Base-by-base conservation (phyloP, 305 asterid genomes). In the Fraxinus paxiana region DNA sequence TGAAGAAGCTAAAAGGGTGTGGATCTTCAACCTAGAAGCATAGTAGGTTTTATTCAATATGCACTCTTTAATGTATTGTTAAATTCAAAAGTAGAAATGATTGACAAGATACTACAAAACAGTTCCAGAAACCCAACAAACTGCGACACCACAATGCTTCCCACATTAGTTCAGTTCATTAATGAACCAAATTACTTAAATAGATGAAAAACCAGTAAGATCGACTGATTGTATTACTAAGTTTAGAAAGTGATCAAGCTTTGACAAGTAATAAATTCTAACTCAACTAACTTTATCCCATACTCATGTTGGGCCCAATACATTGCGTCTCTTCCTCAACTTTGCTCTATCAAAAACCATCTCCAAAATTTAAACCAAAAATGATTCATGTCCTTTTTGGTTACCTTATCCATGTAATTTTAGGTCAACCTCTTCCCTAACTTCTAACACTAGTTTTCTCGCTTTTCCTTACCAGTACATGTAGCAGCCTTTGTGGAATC, bases 171-270 rank as follows among this genome's bases (percentile, higher is more conserved):
- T 59, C 67, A 63, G 56, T 48, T 54, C 37, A 24, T 41, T 9
- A 10, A 74, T 15, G 38, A 74, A 75, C 69, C 69, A 80, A 74
- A 28, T 81, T 81, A 75, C 61, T 63, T 33, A 12, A 67, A 9
- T 51, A 81, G 30, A 30, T 37, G 74, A 43, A 15, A 43, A 77
- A 13, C 54, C 1, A 24, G 20, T 37, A 51, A 73, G 74, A 54
- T 2, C 33, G 20, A 69, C 54, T 20, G 71, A 65, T 65, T 82
- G 46, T 63, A 72, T 73, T 34, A 78, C 41, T 73, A 63, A 22
- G 77, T 61, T 37, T 65, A 22, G 75, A 74, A 72, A 56, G 15
- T 37, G 41, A 61, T 73, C 79, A 78, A 56, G 71, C 41, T 78
- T 31, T 73, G 72, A 78, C 35, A 5, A 6, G 43, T 69, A 77